Evolutionary conservation across 176 grass and related monocot species (phyloP).

Genomic region (sorghum (Sorghum bicolor)): Sorghum_bicolor_NCBIv3 NC_012870.2:17972501-17973000

Average conservation of each 20-base stretch:
- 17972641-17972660: background rate
- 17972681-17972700: background rate
- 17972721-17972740: background rate
- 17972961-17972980: background rate
- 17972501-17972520: constrained; percentile 73
- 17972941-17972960: background rate
- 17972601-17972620: background rate
- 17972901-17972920: background rate
- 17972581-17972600: background rate
- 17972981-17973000: constrained; percentile 15
- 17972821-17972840: background rate
- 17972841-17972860: constrained; percentile 7
- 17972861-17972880: constrained; percentile 1
- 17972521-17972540: constrained; percentile 56
- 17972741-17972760: background rate
- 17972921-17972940: background rate
- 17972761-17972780: background rate
- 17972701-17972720: background rate
- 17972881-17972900: background rate
- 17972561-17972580: constrained; percentile 23
- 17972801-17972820: constrained; percentile 21
- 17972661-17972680: background rate
- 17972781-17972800: constrained; percentile 15
- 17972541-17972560: background rate
- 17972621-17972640: background rate